Base-by-base conservation (phyloP, 2,329 filamentous ascomycete genomes). In the Cyphellophora attinorum region DNA sequence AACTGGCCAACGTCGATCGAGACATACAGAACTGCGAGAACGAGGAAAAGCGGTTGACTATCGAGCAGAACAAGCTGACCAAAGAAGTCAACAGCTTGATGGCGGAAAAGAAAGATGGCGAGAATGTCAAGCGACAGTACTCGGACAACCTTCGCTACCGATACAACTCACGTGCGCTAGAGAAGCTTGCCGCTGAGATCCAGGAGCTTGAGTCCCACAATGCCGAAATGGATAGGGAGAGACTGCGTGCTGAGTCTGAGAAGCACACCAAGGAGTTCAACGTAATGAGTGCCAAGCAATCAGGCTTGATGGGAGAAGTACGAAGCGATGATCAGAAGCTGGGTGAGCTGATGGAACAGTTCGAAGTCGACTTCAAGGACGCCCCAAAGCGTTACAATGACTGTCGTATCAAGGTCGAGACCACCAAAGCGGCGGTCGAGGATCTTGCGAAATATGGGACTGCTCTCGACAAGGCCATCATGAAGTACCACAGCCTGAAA, bases 401-500 rank as follows among this genome's bases (percentile, higher is more conserved):
- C 61, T 74, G 82, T 5, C 84, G 93, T 56, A 85, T 96, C 63
- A 81, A 82, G 48, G 84, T 94, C 1, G 85, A 79, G 62, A 93
- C 88, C 1, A 95, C 85, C 31, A 93, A 88, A 58, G 89, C 88
- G 3, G 89, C 86, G 3, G 84, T 94, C 35, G 85, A 93, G 38
- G 91, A 98, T 55, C 67, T 98, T 21, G 81, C 72, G 5, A 81
- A 84, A 27, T 96, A 93, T 55, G 72, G 76, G 28, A 70, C 75
- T 6, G 91, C 91, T 5, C 72, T 98, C 10, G 89, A 96, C 65
- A 85, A 91, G 42, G 93, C 91, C 30, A 93, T 98, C 52, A 95
- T 98, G 85, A 85, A 84, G 52, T 98, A 89, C 54, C 91, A 98
- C 63, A 74, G 80, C 18, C 66, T 94, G 54, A 98, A 98, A 67